phyloP scores from a whole-genome alignment of 176 grass and related monocot genomes.

The Eragrostis curvula region DNA sequence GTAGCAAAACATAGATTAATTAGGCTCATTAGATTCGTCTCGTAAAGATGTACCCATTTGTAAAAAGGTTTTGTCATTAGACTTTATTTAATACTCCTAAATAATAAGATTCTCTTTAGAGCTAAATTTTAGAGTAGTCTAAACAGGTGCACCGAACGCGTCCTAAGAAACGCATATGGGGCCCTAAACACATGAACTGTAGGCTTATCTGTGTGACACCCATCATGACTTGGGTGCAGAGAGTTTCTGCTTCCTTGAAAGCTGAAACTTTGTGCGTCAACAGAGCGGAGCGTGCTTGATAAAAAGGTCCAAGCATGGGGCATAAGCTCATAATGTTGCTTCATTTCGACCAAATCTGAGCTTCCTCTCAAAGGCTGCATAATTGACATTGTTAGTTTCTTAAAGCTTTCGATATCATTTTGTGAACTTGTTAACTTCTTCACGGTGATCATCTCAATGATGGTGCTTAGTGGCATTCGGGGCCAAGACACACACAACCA shows the following conservation, averaged over 20 bases:
- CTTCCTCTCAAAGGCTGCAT: slow-evolving; percentile 28
- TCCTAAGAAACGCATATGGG: neutral
- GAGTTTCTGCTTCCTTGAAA: neutral
- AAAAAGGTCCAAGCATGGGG: slow-evolving; percentile 40
- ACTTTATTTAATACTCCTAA: too few species aligned
- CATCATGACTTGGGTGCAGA: slow-evolving; percentile 24
- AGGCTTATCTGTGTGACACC: slow-evolving; percentile 24
- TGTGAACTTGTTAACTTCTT: neutral
- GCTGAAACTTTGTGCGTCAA: neutral
- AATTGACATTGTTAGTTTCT: slow-evolving; percentile 1
- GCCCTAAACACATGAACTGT: neutral
- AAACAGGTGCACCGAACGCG: too few species aligned
- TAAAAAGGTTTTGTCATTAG: too few species aligned
- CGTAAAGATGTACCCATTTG: too few species aligned
- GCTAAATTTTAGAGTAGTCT: too few species aligned
- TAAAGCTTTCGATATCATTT: neutral
- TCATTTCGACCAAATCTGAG: slow-evolving; percentile 26
- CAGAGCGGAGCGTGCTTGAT: slow-evolving; percentile 23
- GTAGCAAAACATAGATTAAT: too few species aligned
- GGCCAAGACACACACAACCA: neutral
- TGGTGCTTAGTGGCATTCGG: slow-evolving; percentile 25
- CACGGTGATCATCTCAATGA: slow-evolving; percentile 13
- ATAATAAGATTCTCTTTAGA: too few species aligned
- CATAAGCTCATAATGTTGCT: slow-evolving; percentile 21
- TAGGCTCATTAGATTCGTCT: too few species aligned